A percentile compares a stretch with the other conserved stretches of the same genome.
Evolutionary conservation across 1,139 yeast species (phyloP).

Genomic region (Geotrichum klebahnii): DNA sequence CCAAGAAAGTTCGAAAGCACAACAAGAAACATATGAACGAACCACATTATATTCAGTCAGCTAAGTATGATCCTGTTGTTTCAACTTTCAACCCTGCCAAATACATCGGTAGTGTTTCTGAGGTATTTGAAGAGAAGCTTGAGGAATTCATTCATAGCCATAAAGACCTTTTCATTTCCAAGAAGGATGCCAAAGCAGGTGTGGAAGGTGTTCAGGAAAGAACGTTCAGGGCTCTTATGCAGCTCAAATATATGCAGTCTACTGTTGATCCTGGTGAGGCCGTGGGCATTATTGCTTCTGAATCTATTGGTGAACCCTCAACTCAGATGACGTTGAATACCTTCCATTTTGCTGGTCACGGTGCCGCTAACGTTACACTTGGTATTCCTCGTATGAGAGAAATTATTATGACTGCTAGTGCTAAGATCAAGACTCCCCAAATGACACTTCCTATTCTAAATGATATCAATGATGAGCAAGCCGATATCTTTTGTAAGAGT

Average conservation of each 20-base stretch:
- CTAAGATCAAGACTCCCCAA: conserved; percentile 93
- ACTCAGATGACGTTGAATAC: conserved; percentile 99
- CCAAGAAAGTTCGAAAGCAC: conserved; percentile 76
- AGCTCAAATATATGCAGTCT: conserved; percentile 95
- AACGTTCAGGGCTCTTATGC: conserved; percentile 95
- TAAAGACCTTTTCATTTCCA: conserved; percentile 46
- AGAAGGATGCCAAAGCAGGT: conserved; percentile 41
- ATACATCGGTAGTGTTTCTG: conserved; percentile 90
- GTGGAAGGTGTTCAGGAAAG: conserved; percentile 63
- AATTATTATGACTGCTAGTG: conserved; percentile 97
- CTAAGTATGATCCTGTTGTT: conserved; percentile 83
- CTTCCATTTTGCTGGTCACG: conserved; percentile 99
- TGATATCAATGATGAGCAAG: conserved; percentile 78
- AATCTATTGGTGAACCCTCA: conserved; percentile 98
- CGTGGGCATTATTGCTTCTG: conserved; percentile 97
- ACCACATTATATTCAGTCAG: conserved; percentile 59
- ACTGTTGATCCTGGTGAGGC: conserved; percentile 94
- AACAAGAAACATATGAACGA: conserved; percentile 60
- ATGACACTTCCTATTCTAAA: conserved; percentile 84
- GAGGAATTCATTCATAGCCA: conserved; percentile 63
- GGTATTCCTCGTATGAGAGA: conserved; percentile 99
- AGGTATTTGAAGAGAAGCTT: conserved; percentile 75
- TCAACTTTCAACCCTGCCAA: conserved; percentile 83
- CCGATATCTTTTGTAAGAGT: conserved; percentile 89
- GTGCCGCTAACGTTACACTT: conserved; percentile 98